phyloP scores from a whole-genome alignment of 495 filamentous ascomycete species.

The Penicillium goetzii region DNA sequence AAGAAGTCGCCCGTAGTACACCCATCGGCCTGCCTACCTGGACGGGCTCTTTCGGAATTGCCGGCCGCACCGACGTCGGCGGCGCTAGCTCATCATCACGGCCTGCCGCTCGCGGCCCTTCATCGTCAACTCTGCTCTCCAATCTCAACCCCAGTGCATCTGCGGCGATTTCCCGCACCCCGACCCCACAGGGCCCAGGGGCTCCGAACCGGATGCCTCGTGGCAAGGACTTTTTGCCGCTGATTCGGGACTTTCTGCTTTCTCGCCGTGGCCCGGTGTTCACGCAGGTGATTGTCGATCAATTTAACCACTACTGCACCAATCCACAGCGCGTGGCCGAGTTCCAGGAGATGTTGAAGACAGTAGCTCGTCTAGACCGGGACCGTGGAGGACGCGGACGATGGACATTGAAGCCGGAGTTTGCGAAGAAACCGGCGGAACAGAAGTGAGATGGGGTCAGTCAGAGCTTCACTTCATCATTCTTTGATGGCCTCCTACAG shows the following conservation, averaged over 20 bases:
- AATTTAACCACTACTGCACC: conserved; percentile 69
- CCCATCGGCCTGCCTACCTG: conserved; percentile 89
- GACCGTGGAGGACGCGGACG: conserved; percentile 56
- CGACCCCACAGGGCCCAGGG: not conserved
- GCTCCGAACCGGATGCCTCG: conserved; percentile 34
- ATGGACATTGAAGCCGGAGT: conserved; percentile 67
- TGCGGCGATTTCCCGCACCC: conserved; percentile 28
- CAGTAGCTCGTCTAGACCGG: conserved; percentile 59
- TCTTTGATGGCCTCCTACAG: not conserved
- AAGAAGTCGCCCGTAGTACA: conserved; percentile 67
- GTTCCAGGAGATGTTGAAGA: conserved; percentile 65
- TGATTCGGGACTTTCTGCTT: conserved; percentile 75
- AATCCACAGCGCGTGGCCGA: conserved; percentile 59
- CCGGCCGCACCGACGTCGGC: conserved; percentile 57
- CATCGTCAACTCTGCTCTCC: conserved; percentile 61
- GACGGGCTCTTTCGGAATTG: conserved; percentile 82
- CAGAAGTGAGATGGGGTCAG: not conserved
- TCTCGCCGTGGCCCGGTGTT: conserved; percentile 71
- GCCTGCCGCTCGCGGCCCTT: conserved; percentile 47
- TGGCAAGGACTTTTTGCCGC: conserved; percentile 63
- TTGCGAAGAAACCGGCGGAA: conserved; percentile 24
- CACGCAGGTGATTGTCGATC: conserved; percentile 77
- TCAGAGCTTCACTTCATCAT: not conserved
- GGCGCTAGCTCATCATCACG: conserved; percentile 38
- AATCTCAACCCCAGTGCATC: conserved; percentile 53